Conservation (phyloP, 2,329 filamentous ascomycete genomes). For the Cercospora citrullina region DNA sequence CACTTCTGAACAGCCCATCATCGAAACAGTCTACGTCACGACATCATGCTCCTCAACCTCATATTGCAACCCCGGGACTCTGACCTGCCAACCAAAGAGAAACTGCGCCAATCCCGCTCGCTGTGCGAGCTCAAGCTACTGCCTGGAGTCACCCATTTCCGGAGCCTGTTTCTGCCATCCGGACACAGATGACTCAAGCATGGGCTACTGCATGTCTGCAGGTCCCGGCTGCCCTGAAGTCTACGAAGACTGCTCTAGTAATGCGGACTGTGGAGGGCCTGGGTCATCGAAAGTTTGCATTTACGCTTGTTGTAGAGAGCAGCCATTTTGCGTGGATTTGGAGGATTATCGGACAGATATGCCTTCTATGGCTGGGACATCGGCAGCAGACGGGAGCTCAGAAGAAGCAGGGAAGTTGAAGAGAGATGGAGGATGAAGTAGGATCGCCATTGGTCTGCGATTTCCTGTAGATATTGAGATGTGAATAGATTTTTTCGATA, state of each 20-base stretch:
- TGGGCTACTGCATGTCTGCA: constrained; percentile 24
- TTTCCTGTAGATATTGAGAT: neutral
- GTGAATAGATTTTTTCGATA: too few relatives aligned
- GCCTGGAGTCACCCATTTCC: constrained; percentile 17
- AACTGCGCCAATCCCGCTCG: constrained; percentile 23
- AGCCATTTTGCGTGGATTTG: constrained; percentile 28
- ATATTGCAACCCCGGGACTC: constrained; percentile 16
- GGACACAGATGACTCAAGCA: constrained; percentile 18
- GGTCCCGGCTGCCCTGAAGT: constrained; percentile 21
- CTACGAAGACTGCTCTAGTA: constrained; percentile 23
- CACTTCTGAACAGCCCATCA: neutral
- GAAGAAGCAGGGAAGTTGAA: neutral
- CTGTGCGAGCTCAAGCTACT: constrained; percentile 21
- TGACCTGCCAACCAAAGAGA: constrained; percentile 6
- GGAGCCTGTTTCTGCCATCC: constrained; percentile 24
- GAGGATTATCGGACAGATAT: constrained; percentile 16
- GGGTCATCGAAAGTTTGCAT: constrained; percentile 17
- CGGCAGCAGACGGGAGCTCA: neutral
- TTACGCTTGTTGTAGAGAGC: constrained; percentile 24
- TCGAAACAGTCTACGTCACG: neutral
- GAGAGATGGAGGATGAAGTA: neutral
- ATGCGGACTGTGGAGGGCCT: constrained; percentile 21
- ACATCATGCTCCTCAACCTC: neutral
- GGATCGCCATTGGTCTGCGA: neutral
- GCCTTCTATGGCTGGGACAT: neutral